Conservation (phyloP, 192 early-diverging fungal genomes). For the Podila epicladia region DNA sequence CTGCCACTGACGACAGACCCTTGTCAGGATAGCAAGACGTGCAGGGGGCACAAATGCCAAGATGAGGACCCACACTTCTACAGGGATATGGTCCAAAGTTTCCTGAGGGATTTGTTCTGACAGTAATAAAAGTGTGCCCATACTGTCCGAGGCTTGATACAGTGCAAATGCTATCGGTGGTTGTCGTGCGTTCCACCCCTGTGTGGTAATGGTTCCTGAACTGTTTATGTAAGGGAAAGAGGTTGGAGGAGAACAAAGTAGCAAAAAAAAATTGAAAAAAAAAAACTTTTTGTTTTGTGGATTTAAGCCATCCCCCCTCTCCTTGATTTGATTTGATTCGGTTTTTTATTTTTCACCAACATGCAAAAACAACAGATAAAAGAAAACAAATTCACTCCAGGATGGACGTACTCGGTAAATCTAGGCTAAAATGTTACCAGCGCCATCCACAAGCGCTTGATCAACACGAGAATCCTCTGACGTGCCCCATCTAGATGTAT, state of each 20-base stretch:
- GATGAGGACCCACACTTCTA: conserved; percentile 10
- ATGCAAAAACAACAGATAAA: background rate
- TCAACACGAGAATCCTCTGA: conserved; percentile 12
- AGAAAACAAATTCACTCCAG: background rate
- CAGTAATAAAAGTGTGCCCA: background rate
- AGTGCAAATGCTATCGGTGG: too few relatives aligned
- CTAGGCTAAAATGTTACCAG: background rate
- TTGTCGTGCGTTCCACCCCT: too few relatives aligned
- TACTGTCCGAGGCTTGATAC: too few relatives aligned
- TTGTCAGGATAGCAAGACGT: background rate
- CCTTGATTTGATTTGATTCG: too few relatives aligned
- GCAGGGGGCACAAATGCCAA: conserved; percentile 11
- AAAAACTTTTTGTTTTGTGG: too few relatives aligned
- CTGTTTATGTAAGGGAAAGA: too few relatives aligned
- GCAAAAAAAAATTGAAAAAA: too few relatives aligned
- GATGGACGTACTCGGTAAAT: too few relatives aligned
- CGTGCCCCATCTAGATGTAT: conserved; percentile 30
- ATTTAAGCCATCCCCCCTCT: too few relatives aligned
- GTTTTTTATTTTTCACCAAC: too few relatives aligned
- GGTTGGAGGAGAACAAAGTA: too few relatives aligned
- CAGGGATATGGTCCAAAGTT: background rate
- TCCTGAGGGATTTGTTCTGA: background rate
- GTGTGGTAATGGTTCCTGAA: too few relatives aligned
- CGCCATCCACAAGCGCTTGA: conserved; percentile 13
- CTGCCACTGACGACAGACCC: conserved; percentile 12